These are phyloP conservation scores for Amanita molliuscula DNA, from an alignment of 768 basidiomycete genomes.

Conservation along the genomic window DNA sequence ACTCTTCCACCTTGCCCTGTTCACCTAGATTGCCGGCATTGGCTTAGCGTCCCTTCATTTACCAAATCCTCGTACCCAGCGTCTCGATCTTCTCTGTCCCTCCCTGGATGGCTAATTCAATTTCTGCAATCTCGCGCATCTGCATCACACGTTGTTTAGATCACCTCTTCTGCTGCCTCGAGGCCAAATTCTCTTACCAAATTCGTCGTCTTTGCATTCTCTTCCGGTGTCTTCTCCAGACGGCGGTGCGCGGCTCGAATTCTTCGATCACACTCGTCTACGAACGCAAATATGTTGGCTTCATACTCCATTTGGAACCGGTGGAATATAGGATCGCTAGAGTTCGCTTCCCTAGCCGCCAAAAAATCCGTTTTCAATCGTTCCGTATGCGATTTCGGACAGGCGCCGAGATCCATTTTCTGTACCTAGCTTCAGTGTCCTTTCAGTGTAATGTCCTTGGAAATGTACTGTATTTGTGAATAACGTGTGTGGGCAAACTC, in stretches of 20 bases:
- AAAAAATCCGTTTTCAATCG: slow-evolving; percentile 86
- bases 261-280: slow-evolving; percentile 96
- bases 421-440: slow-evolving; percentile 19
- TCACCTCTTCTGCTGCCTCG: neutral
- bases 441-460: neutral
- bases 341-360: slow-evolving; percentile 64
- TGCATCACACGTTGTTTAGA: slow-evolving; percentile 17
- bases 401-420: slow-evolving; percentile 99
- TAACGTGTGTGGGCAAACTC: slow-evolving; percentile 95
- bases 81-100: slow-evolving; percentile 97
- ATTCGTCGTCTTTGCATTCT: slow-evolving; percentile 98
- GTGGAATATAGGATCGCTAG: slow-evolving; percentile 71
- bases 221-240: slow-evolving; percentile 98
- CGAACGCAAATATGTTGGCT: slow-evolving; percentile 88
- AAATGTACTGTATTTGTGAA: slow-evolving; percentile 92
- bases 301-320: slow-evolving; percentile 95
- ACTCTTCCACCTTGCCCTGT: slow-evolving; percentile 98
- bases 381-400: slow-evolving; percentile 94
- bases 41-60: slow-evolving; percentile 7
- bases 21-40: slow-evolving; percentile 48
- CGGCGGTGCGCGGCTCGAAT: slow-evolving; percentile 90
- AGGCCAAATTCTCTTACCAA: slow-evolving; percentile 39
- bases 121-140: slow-evolving; percentile 99
- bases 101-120: slow-evolving; percentile 96
- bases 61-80: slow-evolving; percentile 45